Evolutionary conservation across 2,329 filamentous ascomycete genomes (phyloP), one percentile per base, ranked within the genome.

Genomic region (Pseudogymnoascus sp.): DNA sequence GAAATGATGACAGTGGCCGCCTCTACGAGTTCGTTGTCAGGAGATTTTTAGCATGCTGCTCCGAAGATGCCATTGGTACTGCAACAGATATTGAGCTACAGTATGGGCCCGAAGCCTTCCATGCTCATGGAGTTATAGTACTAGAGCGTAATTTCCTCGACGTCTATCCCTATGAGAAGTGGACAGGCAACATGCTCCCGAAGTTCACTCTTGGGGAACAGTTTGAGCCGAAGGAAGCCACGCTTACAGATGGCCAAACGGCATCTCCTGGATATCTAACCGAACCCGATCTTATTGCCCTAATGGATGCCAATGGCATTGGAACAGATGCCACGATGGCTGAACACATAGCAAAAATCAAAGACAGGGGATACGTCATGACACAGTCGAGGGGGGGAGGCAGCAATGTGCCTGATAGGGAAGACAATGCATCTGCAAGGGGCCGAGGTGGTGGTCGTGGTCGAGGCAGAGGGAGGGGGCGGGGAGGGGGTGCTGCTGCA

Each of bases 301-400:
- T 99, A 9, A 99, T 99, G 94, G 94, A 99, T 76, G 92, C 91
- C 47, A 99, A 99, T 71, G 94, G 94, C 2, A 99, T 99, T 65
- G 94, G 94, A 11, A 99, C 94, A 8, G 94, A 99, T 76, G 94
- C 94, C 6, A 99, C 94, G 1, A 99, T 99, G 94, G 94, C 94
- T 0, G 94, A 99, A 69, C 94, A 99, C 71, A 99, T 99, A 69
- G 86, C 90, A 63, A 99, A 93, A 74, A 96, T 99, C 68, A 92
- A 97, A 74, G 85, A 92, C 62, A 81, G 94, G 63, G 82, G 92
- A 67, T 99, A 99, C 70, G 93, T 92, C 58, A 84, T 86, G 61
- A 87, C 88, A 71, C 71, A 84, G 75, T 71, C 80, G 70, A 80
- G n/a, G n/a, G n/a, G 75, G 64, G 73, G 70, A 58, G 71, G 64